Percentiles rank a stretch among this genome's conserved stretches.
Conservation (phyloP, 139 green algal species). For the Volvox africanus region DNA sequence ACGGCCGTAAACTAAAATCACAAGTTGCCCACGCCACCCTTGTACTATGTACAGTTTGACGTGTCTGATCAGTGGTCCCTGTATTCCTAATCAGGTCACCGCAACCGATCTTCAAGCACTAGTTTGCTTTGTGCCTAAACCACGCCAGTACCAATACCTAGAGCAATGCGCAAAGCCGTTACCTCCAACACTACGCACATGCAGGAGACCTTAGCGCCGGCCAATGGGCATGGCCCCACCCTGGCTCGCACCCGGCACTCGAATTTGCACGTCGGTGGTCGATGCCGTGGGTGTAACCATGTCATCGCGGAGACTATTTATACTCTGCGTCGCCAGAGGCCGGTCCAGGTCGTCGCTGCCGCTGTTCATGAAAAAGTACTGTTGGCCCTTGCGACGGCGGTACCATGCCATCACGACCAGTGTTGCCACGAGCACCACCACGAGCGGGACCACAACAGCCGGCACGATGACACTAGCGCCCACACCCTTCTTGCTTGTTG, state of each 20-base stretch:
- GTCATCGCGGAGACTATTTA: constrained; percentile 35
- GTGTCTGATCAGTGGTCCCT: no score
- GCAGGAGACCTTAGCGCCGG: neutral
- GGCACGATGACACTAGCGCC: neutral
- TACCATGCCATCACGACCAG: neutral
- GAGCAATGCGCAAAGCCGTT: no score
- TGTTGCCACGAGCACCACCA: constrained; percentile 8
- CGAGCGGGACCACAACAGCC: constrained; percentile 34
- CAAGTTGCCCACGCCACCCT: no score
- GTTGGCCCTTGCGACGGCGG: constrained; percentile 10
- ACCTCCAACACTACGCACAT: neutral
- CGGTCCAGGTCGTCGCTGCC: constrained; percentile 12
- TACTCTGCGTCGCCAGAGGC: constrained; percentile 9
- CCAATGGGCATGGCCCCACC: neutral
- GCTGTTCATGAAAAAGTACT: constrained; percentile 5
- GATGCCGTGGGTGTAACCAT: constrained; percentile 23
- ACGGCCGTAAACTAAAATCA: no score
- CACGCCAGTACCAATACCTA: no score
- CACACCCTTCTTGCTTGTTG: neutral
- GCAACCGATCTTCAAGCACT: no score
- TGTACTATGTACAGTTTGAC: no score
- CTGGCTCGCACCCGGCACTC: constrained; percentile 24
- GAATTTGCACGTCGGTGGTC: constrained; percentile 43
- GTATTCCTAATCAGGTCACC: no score
- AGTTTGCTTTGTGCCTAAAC: no score